A percentile compares a stretch with the other conserved stretches of the same genome.
These are phyloP conservation scores for Trypanosoma caninum DNA, from an alignment of 208 protist species.

Conservation along the genomic window DNA sequence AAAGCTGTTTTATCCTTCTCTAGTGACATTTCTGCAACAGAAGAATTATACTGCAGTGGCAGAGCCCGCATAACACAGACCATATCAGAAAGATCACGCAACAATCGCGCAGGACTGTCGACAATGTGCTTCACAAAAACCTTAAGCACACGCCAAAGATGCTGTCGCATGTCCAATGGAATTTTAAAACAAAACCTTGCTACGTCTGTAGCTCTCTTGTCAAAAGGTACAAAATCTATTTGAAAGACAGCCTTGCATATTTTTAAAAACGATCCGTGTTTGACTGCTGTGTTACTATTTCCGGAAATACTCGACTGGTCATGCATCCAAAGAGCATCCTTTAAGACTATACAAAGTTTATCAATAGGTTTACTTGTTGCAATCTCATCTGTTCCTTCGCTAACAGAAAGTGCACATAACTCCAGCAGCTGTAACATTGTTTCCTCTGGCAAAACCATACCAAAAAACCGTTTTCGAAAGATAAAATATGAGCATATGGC, in stretches of 20 bases:
- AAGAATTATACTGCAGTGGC: background rate
- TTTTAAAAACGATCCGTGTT: background rate
- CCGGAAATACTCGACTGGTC: background rate
- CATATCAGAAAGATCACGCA: conserved; percentile 10
- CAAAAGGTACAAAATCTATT: background rate
- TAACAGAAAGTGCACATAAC: conserved; percentile 6
- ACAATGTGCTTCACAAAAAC: conserved; percentile 6
- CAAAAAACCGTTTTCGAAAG: conserved; percentile 14
- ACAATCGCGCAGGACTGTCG: background rate
- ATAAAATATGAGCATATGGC: conserved; percentile 18
- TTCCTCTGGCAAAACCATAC: conserved; percentile 14
- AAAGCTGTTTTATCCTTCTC: background rate
- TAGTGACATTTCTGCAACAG: background rate
- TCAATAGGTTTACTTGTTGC: background rate
- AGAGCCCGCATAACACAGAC: conserved; percentile 15
- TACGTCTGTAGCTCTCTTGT: background rate
- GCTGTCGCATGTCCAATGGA: background rate
- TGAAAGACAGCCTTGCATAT: conserved; percentile 7
- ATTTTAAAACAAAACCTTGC: conserved; percentile 1
- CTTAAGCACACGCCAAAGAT: background rate
- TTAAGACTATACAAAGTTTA: conserved; percentile 6
- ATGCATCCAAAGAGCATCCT: conserved; percentile 20
- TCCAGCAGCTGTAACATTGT: conserved; percentile 28
- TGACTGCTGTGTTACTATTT: too few relatives aligned
- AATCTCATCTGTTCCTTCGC: background rate